Percentiles rank a stretch among this genome's conserved stretches.
Conservation (phyloP, 495 filamentous ascomycete genomes). For the Penicillium bialowiezense region DNA sequence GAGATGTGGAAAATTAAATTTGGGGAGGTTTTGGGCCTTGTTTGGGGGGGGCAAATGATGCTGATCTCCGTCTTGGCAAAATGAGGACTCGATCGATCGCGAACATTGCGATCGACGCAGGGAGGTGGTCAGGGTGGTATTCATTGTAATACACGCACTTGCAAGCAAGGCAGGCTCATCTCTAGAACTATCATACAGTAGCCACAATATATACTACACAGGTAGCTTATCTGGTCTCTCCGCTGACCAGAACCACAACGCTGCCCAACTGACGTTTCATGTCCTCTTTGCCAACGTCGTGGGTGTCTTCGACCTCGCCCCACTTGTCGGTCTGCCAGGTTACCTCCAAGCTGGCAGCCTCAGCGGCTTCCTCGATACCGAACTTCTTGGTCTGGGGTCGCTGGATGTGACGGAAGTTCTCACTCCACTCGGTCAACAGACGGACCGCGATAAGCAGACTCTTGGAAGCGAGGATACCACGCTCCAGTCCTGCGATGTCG, state of each 20-base stretch:
- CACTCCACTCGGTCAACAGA: slow-evolving; percentile 85
- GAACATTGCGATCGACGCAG: not conserved
- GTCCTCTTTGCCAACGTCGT: slow-evolving; percentile 96
- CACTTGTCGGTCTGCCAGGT: slow-evolving; percentile 86
- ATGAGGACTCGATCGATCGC: not conserved
- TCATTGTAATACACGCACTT: slow-evolving; percentile 6
- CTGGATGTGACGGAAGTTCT: slow-evolving; percentile 54
- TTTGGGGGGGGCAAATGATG: slow-evolving; percentile 11
- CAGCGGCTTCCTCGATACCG: slow-evolving; percentile 63
- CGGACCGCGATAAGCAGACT: slow-evolving; percentile 74
- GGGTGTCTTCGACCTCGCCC: slow-evolving; percentile 97
- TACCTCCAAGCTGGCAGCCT: slow-evolving; percentile 79
- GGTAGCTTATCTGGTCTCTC: slow-evolving; percentile 36
- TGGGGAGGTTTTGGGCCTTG: slow-evolving; percentile 2
- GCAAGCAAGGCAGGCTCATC: not conserved
- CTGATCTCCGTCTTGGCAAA: slow-evolving; percentile 13
- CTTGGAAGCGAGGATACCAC: slow-evolving; percentile 80
- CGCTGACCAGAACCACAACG: slow-evolving; percentile 73
- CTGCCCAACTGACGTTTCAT: slow-evolving; percentile 83
- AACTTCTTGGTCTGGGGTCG: slow-evolving; percentile 35
- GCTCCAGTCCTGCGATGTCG: slow-evolving; percentile 84
- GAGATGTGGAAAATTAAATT: not conserved
- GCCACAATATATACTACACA: not conserved
- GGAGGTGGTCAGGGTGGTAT: not conserved
- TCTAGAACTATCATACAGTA: slow-evolving; percentile 12